Evolutionary conservation across 805 yeast species (phyloP).

Genomic region (Yamadazyma sp.): DNA sequence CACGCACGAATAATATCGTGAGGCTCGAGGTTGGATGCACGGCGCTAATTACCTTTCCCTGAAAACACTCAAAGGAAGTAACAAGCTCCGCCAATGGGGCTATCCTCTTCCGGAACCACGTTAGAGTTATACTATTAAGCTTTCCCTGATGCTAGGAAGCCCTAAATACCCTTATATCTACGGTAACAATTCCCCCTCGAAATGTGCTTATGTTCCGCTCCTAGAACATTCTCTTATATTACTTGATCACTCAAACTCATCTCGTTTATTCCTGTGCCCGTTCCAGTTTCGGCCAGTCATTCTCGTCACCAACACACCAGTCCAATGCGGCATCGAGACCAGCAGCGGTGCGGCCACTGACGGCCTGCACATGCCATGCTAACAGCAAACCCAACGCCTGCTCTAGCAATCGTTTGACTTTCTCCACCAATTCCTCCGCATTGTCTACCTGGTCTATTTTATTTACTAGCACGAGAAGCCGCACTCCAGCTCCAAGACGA

Average conservation of each 20-base stretch:
- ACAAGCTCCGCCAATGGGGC: too few species aligned
- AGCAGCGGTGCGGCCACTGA: slow-evolving; percentile 37
- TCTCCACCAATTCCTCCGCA: slow-evolving; percentile 15
- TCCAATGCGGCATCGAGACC: slow-evolving; percentile 5
- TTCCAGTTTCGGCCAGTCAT: neutral
- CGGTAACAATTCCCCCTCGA: too few species aligned
- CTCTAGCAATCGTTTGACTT: slow-evolving; percentile 14
- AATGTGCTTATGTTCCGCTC: too few species aligned
- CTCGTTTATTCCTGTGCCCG: neutral
- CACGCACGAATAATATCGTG: too few species aligned
- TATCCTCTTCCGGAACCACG: too few species aligned
- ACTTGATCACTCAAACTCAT: neutral
- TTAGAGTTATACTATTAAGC: too few species aligned
- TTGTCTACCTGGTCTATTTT: slow-evolving; percentile 61
- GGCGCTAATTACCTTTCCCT: too few species aligned
- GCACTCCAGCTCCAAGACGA: slow-evolving; percentile 59
- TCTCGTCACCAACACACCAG: slow-evolving; percentile 7
- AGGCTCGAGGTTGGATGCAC: too few species aligned
- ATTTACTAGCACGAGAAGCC: slow-evolving; percentile 68
- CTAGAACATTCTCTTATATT: neutral
- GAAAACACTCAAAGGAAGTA: too few species aligned
- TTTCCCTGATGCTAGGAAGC: too few species aligned
- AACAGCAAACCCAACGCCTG: slow-evolving; percentile 23
- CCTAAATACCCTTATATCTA: too few species aligned
- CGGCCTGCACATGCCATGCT: slow-evolving; percentile 27